Base-by-base conservation (phyloP, 768 basidiomycete species). In the Trametes coccinea region DNA sequence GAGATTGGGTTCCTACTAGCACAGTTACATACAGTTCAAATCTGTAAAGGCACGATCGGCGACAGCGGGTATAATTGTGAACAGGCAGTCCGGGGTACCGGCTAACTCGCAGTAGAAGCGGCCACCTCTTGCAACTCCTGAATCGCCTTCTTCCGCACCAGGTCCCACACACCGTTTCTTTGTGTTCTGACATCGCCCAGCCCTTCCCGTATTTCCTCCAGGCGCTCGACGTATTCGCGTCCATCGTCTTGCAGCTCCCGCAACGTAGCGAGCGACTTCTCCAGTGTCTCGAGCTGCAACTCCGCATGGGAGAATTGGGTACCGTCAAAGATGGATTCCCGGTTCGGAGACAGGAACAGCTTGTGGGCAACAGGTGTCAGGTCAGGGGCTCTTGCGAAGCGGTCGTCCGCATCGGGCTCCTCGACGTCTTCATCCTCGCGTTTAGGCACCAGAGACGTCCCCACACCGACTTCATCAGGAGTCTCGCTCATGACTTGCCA, bases 191-290 rank as follows among this genome's bases (percentile, higher is more conserved):
- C 82, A 65, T 90, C 87, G 5, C 93, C 93, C 57, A 94, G 72
- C 2, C 85, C 85, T 66, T 94, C 91, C 55, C 93, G 76, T 56
- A 95, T 90, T 71, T 95, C 93, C 68, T 90, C 84, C 56, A 95
- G 74, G 30, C 92, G 83, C 69, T 93, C 92, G 5, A 89, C 85
- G 69, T 94, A 95, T 73, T 94, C 93, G 47, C 91, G 79, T 5
- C 89, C 89, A 67, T 95, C 93, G 68, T 94, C 93, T 66, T 91
- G 88, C 22, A 95, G 77, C 66, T 95, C 93, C 53, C 89, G 84
- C 54, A 94, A 74, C 2, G 84, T 80, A 14, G 87, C 83, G 40
- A 93, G 66, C 13, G 88, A 85, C 70, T 90, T 92, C 69, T 93
- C 90, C 57, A 94, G 71, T 13, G 77, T 86, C 49, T 86, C 87